Conservation (phyloP, 2,329 filamentous ascomycete species). For the Ophiostoma angusticollis region DNA sequence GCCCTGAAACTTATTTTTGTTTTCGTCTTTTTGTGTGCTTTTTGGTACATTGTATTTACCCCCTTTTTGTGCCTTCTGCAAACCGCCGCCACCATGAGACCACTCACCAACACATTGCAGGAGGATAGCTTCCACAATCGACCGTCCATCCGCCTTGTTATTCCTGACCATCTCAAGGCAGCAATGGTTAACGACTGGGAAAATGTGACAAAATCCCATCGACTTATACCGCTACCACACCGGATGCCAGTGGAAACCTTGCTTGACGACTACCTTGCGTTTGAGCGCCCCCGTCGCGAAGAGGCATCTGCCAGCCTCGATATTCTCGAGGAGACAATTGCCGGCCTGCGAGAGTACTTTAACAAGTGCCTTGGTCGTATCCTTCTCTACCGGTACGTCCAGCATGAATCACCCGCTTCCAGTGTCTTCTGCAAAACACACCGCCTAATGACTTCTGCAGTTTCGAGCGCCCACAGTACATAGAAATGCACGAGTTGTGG, state of each 20-base stretch:
- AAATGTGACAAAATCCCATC: constrained; percentile 89
- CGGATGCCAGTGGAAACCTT: constrained; percentile 63
- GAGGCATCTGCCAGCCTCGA: constrained; percentile 61
- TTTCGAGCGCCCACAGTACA: constrained; percentile 83
- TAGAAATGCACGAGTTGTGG: constrained; percentile 61
- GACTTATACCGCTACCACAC: constrained; percentile 75
- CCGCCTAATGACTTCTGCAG: constrained; percentile 27
- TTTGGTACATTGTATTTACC: not conserved
- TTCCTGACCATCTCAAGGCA: constrained; percentile 83
- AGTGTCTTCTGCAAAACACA: not conserved
- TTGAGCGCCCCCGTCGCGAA: constrained; percentile 54
- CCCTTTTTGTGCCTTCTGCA: not conserved
- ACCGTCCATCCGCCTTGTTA: constrained; percentile 71
- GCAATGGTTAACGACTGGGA: constrained; percentile 98
- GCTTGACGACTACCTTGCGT: constrained; percentile 64
- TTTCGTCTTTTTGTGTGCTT: not conserved
- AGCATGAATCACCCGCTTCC: no score
- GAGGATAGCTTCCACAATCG: constrained; percentile 78
- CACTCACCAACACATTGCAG: constrained; percentile 31
- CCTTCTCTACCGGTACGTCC: constrained; percentile 59
- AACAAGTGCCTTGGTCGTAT: constrained; percentile 80
- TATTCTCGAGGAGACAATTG: constrained; percentile 78
- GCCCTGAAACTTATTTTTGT: not conserved
- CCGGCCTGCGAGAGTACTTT: constrained; percentile 85
- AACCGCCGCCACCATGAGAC: no score